Evolutionary conservation across 148 eudicot species (phyloP).

Genomic region (Dysphania ambrosioides): DNA sequence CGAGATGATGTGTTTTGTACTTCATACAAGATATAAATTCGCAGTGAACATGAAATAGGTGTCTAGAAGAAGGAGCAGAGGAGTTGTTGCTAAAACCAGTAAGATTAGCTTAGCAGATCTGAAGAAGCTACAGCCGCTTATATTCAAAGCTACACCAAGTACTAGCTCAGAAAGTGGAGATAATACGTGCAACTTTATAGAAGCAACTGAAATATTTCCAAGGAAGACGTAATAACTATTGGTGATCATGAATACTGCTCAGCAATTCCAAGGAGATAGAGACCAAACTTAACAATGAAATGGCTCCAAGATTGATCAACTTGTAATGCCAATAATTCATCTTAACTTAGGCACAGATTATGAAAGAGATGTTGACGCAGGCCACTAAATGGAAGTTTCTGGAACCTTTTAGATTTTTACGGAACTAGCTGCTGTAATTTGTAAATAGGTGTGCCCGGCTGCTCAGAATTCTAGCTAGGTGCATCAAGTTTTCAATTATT

Average conservation of each 20-base stretch:
- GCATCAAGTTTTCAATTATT: neutral
- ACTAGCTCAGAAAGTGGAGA: neutral
- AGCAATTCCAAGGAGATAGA: neutral
- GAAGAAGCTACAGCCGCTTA: conserved; percentile 34
- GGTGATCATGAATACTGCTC: neutral
- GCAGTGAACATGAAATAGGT: conserved; percentile 29
- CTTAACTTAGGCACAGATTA: neutral
- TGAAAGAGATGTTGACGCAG: neutral
- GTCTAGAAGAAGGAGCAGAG: conserved; percentile 64
- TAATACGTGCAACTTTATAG: neutral
- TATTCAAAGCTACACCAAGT: conserved; percentile 6
- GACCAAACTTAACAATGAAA: neutral
- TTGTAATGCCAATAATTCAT: conserved; percentile 4
- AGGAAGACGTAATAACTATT: neutral
- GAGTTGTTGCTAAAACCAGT: conserved; percentile 60
- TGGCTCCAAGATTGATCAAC: conserved; percentile 2
- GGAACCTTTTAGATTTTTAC: neutral
- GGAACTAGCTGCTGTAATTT: neutral
- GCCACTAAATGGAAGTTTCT: neutral
- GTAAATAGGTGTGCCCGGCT: neutral
- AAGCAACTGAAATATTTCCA: neutral
- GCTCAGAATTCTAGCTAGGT: too few species aligned
- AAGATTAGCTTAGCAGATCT: conserved; percentile 47
- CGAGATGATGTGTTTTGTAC: too few species aligned
- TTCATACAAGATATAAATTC: neutral